Conservation (phyloP, 495 filamentous ascomycete genomes). For the Glarea lozoyensis region DNA sequence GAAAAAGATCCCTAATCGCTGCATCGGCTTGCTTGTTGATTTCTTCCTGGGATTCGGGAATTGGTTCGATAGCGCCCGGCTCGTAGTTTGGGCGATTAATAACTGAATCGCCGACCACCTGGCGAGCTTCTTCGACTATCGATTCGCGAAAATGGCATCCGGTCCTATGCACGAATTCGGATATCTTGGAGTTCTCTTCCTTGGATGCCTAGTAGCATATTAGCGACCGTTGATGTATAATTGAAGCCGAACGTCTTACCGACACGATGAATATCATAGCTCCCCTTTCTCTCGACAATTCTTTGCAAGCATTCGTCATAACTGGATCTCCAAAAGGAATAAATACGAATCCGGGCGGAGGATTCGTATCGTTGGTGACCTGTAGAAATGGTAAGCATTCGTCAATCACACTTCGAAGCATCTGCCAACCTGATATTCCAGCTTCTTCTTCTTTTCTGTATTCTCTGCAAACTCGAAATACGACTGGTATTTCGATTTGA, state of each 20-base stretch:
- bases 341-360: constrained; percentile 75
- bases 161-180: constrained; percentile 62
- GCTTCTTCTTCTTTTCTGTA: constrained; percentile 45
- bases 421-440: constrained; percentile 22
- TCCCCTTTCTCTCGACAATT: constrained; percentile 59
- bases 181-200: constrained; percentile 27
- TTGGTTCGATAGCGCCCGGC: constrained; percentile 34
- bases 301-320: constrained; percentile 70
- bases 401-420: constrained; percentile 1
- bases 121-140: constrained; percentile 39
- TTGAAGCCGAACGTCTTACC: constrained; percentile 35
- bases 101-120: constrained; percentile 12
- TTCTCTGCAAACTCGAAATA: constrained; percentile 48
- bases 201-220: constrained; percentile 8
- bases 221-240: background rate
- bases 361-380: constrained; percentile 33
- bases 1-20: constrained; percentile 74
- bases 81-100: constrained; percentile 4
- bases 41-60: constrained; percentile 48
- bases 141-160: constrained; percentile 63
- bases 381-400: constrained; percentile 19
- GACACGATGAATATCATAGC: constrained; percentile 71
- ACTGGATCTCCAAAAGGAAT: constrained; percentile 74
- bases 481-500: constrained; percentile 40
- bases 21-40: constrained; percentile 65